phyloP scores from a whole-genome alignment of 495 filamentous ascomycete genomes.

The Tuber calosporum region DNA sequence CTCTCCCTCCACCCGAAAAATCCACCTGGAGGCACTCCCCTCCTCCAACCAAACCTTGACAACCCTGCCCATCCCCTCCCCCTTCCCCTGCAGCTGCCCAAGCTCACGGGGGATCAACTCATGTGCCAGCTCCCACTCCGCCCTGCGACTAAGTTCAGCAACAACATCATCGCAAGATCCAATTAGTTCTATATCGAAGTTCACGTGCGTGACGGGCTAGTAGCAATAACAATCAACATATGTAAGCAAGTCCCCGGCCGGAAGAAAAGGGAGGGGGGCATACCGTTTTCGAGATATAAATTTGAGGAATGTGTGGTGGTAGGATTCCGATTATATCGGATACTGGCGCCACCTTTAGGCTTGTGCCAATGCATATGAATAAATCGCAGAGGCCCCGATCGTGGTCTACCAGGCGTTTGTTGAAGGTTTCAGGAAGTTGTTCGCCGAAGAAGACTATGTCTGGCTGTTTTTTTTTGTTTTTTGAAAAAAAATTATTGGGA shows the following conservation, averaged over 20 bases:
- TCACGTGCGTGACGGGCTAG: slow-evolving; percentile 73
- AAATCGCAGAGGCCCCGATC: slow-evolving; percentile 76
- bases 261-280: slow-evolving; percentile 28
- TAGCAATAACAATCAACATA: too few relatives aligned
- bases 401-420: slow-evolving; percentile 66
- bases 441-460: slow-evolving; percentile 99
- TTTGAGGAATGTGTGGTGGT: slow-evolving; percentile 73
- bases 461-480: slow-evolving; percentile 50
- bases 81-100: too few relatives aligned
- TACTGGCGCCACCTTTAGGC: slow-evolving; percentile 92
- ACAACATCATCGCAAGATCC: slow-evolving; percentile 92
- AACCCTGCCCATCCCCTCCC: slow-evolving; percentile 48
- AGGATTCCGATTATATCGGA: slow-evolving; percentile 79
- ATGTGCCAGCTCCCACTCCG: slow-evolving; percentile 82
- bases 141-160: slow-evolving; percentile 74
- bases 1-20: slow-evolving; percentile 44
- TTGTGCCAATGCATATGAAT: slow-evolving; percentile 95
- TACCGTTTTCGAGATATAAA: slow-evolving; percentile 83
- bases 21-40: slow-evolving; percentile 59
- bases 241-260: background rate
- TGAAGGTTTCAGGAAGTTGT: slow-evolving; percentile 73
- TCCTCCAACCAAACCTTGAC: slow-evolving; percentile 54
- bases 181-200: slow-evolving; percentile 90
- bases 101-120: slow-evolving; percentile 69
- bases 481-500: too few relatives aligned